Conservation (phyloP, 2,329 filamentous ascomycete species). For the Fusarium palustre region DNA sequence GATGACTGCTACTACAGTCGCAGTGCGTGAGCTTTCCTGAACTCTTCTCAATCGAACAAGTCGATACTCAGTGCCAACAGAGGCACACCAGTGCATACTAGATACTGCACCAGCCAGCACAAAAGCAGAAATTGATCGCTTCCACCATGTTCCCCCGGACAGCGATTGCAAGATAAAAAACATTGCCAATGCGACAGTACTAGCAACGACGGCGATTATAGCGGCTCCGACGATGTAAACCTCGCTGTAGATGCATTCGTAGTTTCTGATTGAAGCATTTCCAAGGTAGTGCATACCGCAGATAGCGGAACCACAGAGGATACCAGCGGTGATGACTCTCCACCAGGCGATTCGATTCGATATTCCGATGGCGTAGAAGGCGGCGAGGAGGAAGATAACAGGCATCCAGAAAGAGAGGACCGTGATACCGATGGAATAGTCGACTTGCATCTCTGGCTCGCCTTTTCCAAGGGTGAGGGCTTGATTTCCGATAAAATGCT, state of each 20-base stretch:
- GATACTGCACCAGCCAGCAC: slow-evolving; percentile 83
- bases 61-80: slow-evolving; percentile 76
- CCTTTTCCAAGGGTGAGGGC: slow-evolving; percentile 5
- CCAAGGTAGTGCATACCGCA: slow-evolving; percentile 90
- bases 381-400: slow-evolving; percentile 76
- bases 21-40: slow-evolving; percentile 61
- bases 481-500: slow-evolving; percentile 27
- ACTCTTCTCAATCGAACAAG: slow-evolving; percentile 57
- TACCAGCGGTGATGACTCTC: slow-evolving; percentile 71
- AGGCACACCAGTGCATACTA: slow-evolving; percentile 89
- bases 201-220: slow-evolving; percentile 78
- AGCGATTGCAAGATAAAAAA: slow-evolving; percentile 82
- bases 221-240: slow-evolving; percentile 74
- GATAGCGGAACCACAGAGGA: slow-evolving; percentile 78
- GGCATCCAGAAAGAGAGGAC: slow-evolving; percentile 17
- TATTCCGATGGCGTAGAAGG: slow-evolving; percentile 77
- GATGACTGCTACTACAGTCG: slow-evolving; percentile 80
- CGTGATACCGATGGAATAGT: slow-evolving; percentile 12
- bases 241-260: slow-evolving; percentile 70
- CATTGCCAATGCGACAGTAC: slow-evolving; percentile 74
- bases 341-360: slow-evolving; percentile 67
- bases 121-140: slow-evolving; percentile 72
- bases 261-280: slow-evolving; percentile 85
- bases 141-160: slow-evolving; percentile 85
- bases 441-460: slow-evolving; percentile 14